Base-by-base conservation (phyloP, 1,284 basidiomycete genomes). In the Sanguinoderma infundibulare region DNA sequence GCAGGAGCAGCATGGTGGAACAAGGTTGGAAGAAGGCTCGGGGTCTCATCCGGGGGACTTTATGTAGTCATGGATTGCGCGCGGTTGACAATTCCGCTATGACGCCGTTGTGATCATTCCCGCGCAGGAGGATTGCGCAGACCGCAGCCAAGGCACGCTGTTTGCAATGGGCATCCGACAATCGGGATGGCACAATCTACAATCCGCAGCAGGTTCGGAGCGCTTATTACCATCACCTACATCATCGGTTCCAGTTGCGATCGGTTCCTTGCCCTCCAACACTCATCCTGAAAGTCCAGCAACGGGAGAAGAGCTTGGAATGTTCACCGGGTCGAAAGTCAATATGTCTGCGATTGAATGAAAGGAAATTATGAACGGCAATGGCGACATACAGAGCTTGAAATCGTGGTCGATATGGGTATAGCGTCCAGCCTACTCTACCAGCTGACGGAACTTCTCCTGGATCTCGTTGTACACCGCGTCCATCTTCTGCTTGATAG, bases 401-500 rank as follows among this genome's bases (percentile, higher is more conserved):
- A 63, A 66, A 65, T 61, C 67, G 59, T 67, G 65, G 57, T 51
- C 59, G 64, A 40, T 35, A 61, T 60, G 69, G 72, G 71, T 73
- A 71, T 70, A 57, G 52, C 44, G 62, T 66, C 65, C 65, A 35
- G 52, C 65, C 69, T 84, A 95, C 81, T 95, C 94, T 70, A 84
- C 90, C 75, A 95, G 77, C 75, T 92, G 88, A 64, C 93, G 85
- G 83, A 96, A 96, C 71, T 91, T 94, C 77, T 95, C 94, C 72
- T 91, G 90, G 66, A 96, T 96, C 78, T 96, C 94, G 63, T 78
- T 77, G 75, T 96, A 81, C 59, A 96, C 77, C 44, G 82, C 81
- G 72, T 96, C 92, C 72, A 95, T 80, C 75, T 91, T 96, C 79
- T 87, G 79, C 77, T 87, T 89, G 70, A 97, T 90, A 4, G 83